Conservation (phyloP, 257 asterid species). For the Capsicum pubescens region DNA sequence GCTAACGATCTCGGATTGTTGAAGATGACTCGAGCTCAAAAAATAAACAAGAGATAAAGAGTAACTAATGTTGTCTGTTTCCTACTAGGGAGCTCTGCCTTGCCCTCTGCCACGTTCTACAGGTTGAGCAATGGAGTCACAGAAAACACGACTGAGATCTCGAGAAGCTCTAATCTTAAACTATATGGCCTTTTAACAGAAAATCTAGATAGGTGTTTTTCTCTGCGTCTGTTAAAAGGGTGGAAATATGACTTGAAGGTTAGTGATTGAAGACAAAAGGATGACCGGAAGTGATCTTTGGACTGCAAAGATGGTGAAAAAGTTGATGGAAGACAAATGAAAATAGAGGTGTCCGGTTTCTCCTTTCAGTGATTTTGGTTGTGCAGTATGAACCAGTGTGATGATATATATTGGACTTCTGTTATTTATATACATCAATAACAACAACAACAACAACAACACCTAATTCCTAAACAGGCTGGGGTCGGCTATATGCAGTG, state of each 20-base stretch:
- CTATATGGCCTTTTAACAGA: background rate
- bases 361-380: background rate
- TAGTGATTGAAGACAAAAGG: too few relatives aligned
- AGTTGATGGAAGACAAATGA: constrained; percentile 7
- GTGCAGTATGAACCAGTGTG: background rate
- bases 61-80: background rate
- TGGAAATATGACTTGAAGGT: too few relatives aligned
- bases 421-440: too few relatives aligned
- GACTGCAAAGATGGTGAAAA: background rate
- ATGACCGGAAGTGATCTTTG: background rate
- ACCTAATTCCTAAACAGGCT: background rate
- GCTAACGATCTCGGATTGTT: too few relatives aligned
- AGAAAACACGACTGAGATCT: background rate
- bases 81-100: background rate
- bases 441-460: too few relatives aligned
- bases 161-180: background rate
- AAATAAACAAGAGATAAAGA: background rate
- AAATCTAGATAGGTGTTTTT: background rate
- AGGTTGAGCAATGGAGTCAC: background rate
- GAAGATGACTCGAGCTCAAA: too few relatives aligned
- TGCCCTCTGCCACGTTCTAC: background rate
- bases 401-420: background rate
- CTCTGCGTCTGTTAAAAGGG: too few relatives aligned
- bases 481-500: background rate
- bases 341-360: background rate